Evolutionary conservation across 257 asterid species (phyloP), one percentile per base, ranked within the genome.

Genomic region (Coffea canephora): DNA sequence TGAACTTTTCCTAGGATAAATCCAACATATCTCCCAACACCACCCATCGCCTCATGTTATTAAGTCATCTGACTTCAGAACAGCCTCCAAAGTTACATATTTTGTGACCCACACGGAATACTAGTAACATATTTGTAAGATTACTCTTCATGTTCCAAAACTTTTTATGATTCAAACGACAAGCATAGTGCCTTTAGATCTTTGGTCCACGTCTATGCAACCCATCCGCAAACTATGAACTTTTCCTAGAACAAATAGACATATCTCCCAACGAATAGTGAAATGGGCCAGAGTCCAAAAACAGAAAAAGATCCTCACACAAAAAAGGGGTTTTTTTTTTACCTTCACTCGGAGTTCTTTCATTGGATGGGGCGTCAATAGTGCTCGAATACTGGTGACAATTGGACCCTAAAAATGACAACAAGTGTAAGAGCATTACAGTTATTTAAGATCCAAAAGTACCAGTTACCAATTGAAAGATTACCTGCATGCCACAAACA

Each of bases 261-360:
- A 67, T 1, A 67, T 67, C n/a, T 36, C 48, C 48, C 46, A 34
- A 67, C n/a, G 34, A 5, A 14, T 34, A n/a, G n/a, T 34, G 49
- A 68, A 34, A 34, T 68, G 72, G 12, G 11, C 57, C 18, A 54
- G 66, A 7, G 23, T 9, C 13, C 31, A 43, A 62, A 59, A 34
- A 59, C 27, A 41, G 11, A 57, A n/a, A 34, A 59, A 66, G 52
- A 64, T 19, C 19, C n/a, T 15, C 71, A 25, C 9, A 41, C 0
- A 23, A 25, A 27, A 65, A 66, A 81, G 74, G 5, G 43, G 3
- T 39, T 39, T 39, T 39, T 39, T 75, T 69, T 78, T 83, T 78
- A 93, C 99, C 99, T 96, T 96, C 81, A 96, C 98, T 61, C 98
- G 90, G 74, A 96, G 98, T 89, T 96, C 99, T 91, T 90, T 94